Evolutionary conservation across 306 rosid genomes (phyloP).

Genomic region (Cicer judaicum): DNA sequence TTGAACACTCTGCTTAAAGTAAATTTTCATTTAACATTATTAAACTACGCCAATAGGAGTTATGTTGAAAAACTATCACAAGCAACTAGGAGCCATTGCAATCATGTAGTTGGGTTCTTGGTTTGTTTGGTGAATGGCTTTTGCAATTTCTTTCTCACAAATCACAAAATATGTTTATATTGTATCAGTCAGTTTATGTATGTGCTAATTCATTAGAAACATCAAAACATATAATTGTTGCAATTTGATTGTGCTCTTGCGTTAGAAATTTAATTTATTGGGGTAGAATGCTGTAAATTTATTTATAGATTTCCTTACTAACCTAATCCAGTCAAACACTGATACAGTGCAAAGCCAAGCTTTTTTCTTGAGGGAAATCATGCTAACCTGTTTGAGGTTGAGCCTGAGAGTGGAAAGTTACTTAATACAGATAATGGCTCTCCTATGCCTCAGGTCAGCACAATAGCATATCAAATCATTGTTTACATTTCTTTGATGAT

Average conservation of each 20-base stretch:
- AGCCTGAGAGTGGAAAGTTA: constrained; percentile 87
- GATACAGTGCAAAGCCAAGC: constrained; percentile 88
- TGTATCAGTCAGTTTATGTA: constrained; percentile 1
- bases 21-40: constrained; percentile 13
- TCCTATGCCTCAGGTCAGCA: constrained; percentile 84
- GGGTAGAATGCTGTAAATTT: constrained; percentile 12
- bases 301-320: constrained; percentile 23
- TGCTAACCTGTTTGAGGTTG: constrained; percentile 89
- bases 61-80: constrained; percentile 17
- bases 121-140: constrained; percentile 35
- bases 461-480: constrained; percentile 27
- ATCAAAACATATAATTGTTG: constrained; percentile 5
- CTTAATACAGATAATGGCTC: constrained; percentile 95
- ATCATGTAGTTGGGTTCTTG: constrained; percentile 3
- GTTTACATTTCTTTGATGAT: constrained; percentile 5
- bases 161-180: constrained; percentile 23
- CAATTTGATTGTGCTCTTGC: constrained; percentile 18
- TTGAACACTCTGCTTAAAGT: constrained; percentile 21
- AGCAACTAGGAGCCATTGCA: neutral
- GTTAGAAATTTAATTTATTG: neutral
- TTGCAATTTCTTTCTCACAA: constrained; percentile 30
- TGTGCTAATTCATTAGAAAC: constrained; percentile 18
- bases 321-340: constrained; percentile 45
- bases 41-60: constrained; percentile 19
- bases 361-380: constrained; percentile 89